Conservation (phyloP, 768 basidiomycete genomes). For the Gloeophyllum trabeum region DNA sequence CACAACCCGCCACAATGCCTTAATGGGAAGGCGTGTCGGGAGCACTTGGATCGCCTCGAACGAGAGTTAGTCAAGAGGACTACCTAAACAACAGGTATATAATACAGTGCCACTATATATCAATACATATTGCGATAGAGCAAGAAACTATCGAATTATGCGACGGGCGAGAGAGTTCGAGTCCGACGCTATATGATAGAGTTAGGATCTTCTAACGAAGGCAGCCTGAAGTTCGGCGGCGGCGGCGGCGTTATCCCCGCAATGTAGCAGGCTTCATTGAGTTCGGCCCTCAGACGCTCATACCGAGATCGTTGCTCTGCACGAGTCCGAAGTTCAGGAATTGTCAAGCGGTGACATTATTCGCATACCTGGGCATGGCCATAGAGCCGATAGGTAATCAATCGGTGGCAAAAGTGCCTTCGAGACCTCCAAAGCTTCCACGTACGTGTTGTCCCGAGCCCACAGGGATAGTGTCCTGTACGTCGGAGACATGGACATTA, state of each 20-base stretch:
- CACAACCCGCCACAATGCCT: no score
- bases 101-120: no score
- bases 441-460: conserved; percentile 46
- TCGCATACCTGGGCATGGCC: conserved; percentile 64
- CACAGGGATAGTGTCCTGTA: conserved; percentile 45
- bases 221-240: conserved; percentile 8
- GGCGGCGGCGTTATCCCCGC: conserved; percentile 36
- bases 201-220: not conserved
- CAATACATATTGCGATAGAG: no score
- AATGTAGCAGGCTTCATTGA: conserved; percentile 32
- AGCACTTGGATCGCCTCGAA: no score
- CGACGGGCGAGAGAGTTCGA: no score
- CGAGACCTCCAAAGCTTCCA: conserved; percentile 50
- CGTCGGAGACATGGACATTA: no score
- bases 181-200: not conserved
- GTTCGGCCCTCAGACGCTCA: conserved; percentile 30
- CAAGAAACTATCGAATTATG: no score
- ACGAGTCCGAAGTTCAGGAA: no score
- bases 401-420: conserved; percentile 48
- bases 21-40: no score
- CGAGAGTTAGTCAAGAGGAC: no score
- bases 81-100: no score
- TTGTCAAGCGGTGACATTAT: no score
- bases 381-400: conserved; percentile 49
- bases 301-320: conserved; percentile 44